Conservation (phyloP, 169 alveolate species). For the Eimeria acervulina region DNA sequence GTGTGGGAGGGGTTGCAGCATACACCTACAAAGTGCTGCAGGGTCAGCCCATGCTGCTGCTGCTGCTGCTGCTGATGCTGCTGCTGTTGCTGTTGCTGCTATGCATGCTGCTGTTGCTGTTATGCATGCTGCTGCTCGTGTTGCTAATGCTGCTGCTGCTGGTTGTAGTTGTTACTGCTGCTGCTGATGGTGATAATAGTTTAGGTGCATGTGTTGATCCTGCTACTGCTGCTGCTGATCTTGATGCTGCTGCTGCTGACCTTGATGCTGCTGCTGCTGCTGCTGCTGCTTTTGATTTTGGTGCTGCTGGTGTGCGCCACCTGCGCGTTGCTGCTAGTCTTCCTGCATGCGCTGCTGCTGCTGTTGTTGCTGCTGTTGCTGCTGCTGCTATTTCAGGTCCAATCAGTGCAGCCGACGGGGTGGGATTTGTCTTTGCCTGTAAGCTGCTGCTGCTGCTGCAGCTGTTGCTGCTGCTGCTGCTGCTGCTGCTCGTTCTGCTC, state of each 20-base stretch:
- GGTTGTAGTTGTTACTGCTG: background rate
- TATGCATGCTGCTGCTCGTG: background rate
- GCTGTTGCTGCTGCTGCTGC: conserved; percentile 1
- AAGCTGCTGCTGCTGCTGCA: background rate
- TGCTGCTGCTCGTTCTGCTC: conserved; percentile 20
- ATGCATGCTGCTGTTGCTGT: background rate
- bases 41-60: conserved; percentile 34
- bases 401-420: conserved; percentile 74
- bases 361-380: background rate
- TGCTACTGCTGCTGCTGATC: background rate
- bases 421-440: conserved; percentile 75
- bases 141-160: background rate
- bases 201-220: background rate
- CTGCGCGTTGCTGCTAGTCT: background rate
- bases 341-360: background rate
- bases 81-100: background rate
- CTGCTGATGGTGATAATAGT: background rate
- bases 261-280: background rate
- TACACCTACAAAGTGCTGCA: conserved; percentile 44
- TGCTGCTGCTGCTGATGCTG: background rate
- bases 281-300: background rate
- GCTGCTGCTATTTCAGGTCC: background rate
- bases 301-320: background rate
- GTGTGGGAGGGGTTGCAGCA: conserved; percentile 19
- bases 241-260: background rate